phyloP scores from a whole-genome alignment of 2,329 filamentous ascomycete genomes.

The Ophioceras dolichostomum region DNA sequence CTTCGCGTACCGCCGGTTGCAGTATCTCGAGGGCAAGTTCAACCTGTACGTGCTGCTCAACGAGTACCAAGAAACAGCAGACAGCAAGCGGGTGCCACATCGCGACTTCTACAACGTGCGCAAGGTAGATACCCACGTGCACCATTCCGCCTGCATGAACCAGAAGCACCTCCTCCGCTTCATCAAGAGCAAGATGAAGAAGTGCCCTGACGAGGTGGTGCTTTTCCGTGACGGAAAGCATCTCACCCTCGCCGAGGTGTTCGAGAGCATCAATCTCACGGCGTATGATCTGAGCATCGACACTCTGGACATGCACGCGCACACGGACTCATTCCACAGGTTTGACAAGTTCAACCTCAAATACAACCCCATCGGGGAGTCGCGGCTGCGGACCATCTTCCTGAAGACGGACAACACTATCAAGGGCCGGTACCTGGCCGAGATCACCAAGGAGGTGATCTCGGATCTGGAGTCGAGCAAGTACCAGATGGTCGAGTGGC shows the following conservation, averaged over 20 bases:
- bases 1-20: slow-evolving; percentile 86
- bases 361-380: slow-evolving; percentile 96
- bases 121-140: slow-evolving; percentile 97
- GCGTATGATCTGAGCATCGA: slow-evolving; percentile 98
- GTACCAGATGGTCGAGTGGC: slow-evolving; percentile 99
- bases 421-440: slow-evolving; percentile 85
- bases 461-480: slow-evolving; percentile 96
- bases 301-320: slow-evolving; percentile 96
- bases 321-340: slow-evolving; percentile 94
- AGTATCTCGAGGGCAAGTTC: slow-evolving; percentile 95
- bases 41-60: slow-evolving; percentile 89
- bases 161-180: slow-evolving; percentile 96
- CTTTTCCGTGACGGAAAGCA: slow-evolving; percentile 86
- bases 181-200: slow-evolving; percentile 99
- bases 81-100: slow-evolving; percentile 95
- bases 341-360: slow-evolving; percentile 99
- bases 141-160: slow-evolving; percentile 99
- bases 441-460: slow-evolving; percentile 97
- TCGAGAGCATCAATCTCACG: slow-evolving; percentile 92
- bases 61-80: slow-evolving; percentile 94
- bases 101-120: slow-evolving; percentile 98
- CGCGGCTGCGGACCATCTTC: slow-evolving; percentile 91
- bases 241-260: slow-evolving; percentile 83
- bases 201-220: slow-evolving; percentile 86
- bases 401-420: slow-evolving; percentile 88